A percentile compares a stretch with the other conserved stretches of the same genome.
Evolutionary conservation across 257 asterid genomes (phyloP).

Genomic region (Asclepias syriaca): DNA sequence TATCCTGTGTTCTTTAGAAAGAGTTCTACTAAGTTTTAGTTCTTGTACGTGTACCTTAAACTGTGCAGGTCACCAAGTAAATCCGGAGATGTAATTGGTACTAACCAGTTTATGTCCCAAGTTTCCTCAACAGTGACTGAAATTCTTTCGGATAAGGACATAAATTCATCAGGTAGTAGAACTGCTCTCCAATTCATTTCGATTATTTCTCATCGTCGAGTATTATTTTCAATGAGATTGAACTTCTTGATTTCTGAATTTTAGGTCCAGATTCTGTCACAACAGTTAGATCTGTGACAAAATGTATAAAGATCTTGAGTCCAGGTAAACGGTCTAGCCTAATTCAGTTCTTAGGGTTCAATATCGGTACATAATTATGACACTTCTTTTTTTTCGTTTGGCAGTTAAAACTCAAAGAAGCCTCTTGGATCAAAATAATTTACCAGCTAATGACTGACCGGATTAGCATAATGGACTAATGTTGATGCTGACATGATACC

Average conservation of each 20-base stretch:
- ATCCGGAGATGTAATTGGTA: constrained; percentile 32
- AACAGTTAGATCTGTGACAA: constrained; percentile 63
- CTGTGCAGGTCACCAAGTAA: constrained; percentile 50
- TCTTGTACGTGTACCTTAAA: not conserved
- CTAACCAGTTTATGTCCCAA: constrained; percentile 40
- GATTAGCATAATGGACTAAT: constrained; percentile 8
- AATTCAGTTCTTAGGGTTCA: not conserved
- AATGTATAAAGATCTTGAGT: constrained; percentile 59
- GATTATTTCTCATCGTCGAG: constrained; percentile 1
- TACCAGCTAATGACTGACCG: constrained; percentile 11
- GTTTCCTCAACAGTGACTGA: constrained; percentile 48
- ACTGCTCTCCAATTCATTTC: constrained; percentile 1
- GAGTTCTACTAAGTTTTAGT: not conserved
- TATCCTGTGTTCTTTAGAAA: not conserved
- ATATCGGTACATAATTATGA: constrained; percentile 15
- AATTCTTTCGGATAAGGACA: constrained; percentile 40
- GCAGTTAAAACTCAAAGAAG: constrained; percentile 50
- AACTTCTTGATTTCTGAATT: constrained; percentile 9
- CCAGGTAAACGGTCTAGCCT: constrained; percentile 55
- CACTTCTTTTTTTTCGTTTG: not conserved
- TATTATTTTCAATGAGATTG: constrained; percentile 10
- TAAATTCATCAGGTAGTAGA: constrained; percentile 44
- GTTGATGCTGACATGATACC: constrained; percentile 28
- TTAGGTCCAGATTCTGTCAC: constrained; percentile 61
- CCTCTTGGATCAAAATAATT: constrained; percentile 18